Base-by-base conservation (phyloP, 148 eudicot species). In the Drosera capensis region DNA sequence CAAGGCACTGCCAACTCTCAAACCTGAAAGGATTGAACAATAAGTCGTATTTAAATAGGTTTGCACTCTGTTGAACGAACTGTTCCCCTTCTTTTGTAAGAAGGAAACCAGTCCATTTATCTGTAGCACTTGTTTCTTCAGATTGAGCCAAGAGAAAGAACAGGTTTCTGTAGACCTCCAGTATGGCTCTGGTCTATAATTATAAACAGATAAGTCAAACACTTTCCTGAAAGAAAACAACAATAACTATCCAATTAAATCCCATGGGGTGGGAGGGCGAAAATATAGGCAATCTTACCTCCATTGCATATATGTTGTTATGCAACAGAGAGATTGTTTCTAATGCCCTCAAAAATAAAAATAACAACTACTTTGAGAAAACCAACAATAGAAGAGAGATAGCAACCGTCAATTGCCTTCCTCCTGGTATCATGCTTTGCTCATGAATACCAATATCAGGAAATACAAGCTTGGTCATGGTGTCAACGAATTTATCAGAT, bases 91-190 rank as follows among this genome's bases (percentile, higher is more conserved):
- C 99, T 57, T 90, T 90, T 22, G 93, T 85, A 42, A 90, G 75
- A 37, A 90, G 87, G 76, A 85, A 90, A 25, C 99, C 99, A 67
- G 99, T 79, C 94, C 99, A 78, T 56, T 76, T 90, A 60, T 90
- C 99, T 53, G 85, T 73, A 40, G 99, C 93, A 52, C 82, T 78
- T 54, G 75, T 70, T 70, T 90, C 99, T 64, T 90, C 99, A 47
- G 88, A 75, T 63, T 71, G 82, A 30, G 84, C 87, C 66, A 85
- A 77, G 46, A 85, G 80, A 71, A 78, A 72, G 63, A 80, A 90
- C 63, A 90, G 71, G 69, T 90, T 86, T 71, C 80, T 51, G 64
- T 90, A 90, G 40, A 90, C 88, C 58, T 90, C 95, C 74, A 68
- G 53, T 80, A 90, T 38, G 88, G 85, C 52, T 85, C 99, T 54